Conservation (phyloP, 257 asterid species). For the Solanum paucissectum region DNA sequence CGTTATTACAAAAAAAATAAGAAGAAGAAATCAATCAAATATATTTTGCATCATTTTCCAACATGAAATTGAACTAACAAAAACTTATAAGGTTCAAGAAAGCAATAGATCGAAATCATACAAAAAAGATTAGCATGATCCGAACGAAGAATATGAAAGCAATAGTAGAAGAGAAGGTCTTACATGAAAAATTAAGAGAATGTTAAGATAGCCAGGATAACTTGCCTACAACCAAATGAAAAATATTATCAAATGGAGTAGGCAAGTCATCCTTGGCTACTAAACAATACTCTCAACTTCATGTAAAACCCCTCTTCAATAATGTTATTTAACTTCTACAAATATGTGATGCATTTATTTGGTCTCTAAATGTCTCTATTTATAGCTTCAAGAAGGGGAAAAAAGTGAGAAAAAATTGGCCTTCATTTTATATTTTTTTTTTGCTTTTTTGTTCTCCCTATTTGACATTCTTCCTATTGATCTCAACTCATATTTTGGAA, state of each 20-base stretch:
- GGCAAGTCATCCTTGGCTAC: slow-evolving; percentile 52
- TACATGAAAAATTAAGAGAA: background rate
- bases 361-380: background rate
- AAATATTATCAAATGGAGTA: slow-evolving; percentile 1
- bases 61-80: background rate
- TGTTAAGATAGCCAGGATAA: background rate
- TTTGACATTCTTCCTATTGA: background rate
- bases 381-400: background rate
- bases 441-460: background rate
- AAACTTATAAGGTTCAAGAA: background rate
- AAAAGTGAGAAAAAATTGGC: background rate
- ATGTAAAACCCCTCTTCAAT: slow-evolving; percentile 24
- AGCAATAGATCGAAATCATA: background rate
- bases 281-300: slow-evolving; percentile 17
- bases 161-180: background rate
- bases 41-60: background rate
- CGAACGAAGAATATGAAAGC: background rate
- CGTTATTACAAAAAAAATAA: too few relatives aligned
- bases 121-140: background rate
- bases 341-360: background rate
- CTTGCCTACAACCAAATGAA: background rate
- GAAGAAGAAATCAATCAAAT: background rate
- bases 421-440: background rate
- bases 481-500: background rate
- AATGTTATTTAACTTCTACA: background rate